Base-by-base conservation (phyloP, 2,329 filamentous ascomycete genomes). In the Botrytis galanthina region DNA sequence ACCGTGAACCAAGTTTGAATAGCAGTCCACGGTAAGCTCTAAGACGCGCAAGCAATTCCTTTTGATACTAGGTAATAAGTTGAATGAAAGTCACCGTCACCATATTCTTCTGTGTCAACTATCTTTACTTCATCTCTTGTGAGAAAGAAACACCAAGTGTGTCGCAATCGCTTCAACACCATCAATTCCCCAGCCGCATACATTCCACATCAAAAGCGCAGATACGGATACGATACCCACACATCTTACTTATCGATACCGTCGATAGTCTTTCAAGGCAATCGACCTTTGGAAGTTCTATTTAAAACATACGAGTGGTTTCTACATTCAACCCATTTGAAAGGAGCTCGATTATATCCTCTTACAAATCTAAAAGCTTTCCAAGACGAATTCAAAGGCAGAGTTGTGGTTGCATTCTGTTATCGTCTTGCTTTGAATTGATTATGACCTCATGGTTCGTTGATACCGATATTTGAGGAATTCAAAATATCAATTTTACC, bases 211-310 rank as follows among this genome's bases (percentile, higher is more conserved):
- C 54, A 20, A 29, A 2, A 57, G 51, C 51, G 39, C 51, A n/a
- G 29, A n/a, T 68, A 35, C 64, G 32, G 46, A 70, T n/a, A 62
- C 48, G 29, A 57, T 35, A n/a, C 63, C 54, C 32, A 44, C 48
- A 46, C 32, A 18, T 67, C 51, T 29, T n/a, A 26, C 71, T 72
- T 72, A 68, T 68, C 70, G 51, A 68, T 61, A 72, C 16, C 57
- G 46, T 44, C 29, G 18, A 61, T 26, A 35, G 29, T 66, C 63
- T 66, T 66, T 39, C 66, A 32, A 37, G 22, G 12, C 18, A 37
- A 51, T 54, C 46, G 9, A 39, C 46, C 48, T 54, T 57, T 10
- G 26, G 14, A 39, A 42, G 35, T 6, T 42, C 48, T 69, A 42
- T 37, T 42, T 20, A 26, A 42, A 57, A 32, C 37, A 22, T 68